These are phyloP conservation scores for Solanum chiquidenum DNA, from an alignment of 257 asterid species.

Conservation along the genomic window DNA sequence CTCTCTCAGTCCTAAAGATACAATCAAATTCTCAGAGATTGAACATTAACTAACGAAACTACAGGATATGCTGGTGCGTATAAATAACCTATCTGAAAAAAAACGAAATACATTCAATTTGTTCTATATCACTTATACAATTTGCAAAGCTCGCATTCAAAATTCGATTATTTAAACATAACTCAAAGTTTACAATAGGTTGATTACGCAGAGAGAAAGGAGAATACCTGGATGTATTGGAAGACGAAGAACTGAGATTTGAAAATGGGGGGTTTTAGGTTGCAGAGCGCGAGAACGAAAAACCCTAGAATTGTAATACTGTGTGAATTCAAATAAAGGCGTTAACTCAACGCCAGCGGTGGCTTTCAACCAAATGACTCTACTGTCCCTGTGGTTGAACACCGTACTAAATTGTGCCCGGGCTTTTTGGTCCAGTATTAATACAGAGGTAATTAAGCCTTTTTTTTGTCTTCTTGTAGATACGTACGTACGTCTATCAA, in stretches of 20 bases:
- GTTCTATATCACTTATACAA: background rate
- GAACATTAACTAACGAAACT: background rate
- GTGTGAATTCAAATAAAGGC: background rate
- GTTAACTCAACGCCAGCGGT: background rate
- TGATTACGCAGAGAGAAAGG: background rate
- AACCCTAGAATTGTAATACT: background rate
- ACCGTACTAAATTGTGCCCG: background rate
- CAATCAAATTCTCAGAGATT: background rate
- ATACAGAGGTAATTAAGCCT: background rate
- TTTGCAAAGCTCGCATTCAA: background rate
- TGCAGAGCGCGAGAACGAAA: conserved; percentile 5
- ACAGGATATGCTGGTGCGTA: background rate
- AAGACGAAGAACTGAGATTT: background rate
- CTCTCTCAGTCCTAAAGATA: conserved; percentile 1
- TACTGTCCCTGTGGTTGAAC: background rate
- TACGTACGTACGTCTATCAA: too few species aligned
- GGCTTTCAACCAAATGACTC: background rate
- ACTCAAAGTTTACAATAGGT: background rate
- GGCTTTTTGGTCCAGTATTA: background rate
- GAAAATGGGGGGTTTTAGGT: background rate
- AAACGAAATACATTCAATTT: background rate
- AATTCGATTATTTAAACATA: background rate
- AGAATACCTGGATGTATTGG: background rate
- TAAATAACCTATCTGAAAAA: background rate
- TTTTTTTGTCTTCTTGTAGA: background rate